phyloP scores from a whole-genome alignment of 768 basidiomycete genomes.

The Solioccasus polychromus region DNA sequence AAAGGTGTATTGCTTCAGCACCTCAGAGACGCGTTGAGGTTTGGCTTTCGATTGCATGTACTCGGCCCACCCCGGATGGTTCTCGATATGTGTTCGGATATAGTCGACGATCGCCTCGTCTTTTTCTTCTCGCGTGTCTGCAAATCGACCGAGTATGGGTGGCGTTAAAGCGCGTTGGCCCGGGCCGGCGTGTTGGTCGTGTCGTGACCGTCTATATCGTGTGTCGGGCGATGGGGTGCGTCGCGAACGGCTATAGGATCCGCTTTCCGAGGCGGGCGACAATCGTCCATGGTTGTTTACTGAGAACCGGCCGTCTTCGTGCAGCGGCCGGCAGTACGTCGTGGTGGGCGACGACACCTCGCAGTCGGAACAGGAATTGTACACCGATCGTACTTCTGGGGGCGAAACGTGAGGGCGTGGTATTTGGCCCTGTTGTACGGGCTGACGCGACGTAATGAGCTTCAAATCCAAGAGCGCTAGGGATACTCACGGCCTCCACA shows the following conservation, averaged over 20 bases:
- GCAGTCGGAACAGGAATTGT: conserved; percentile 22
- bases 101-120: conserved; percentile 42
- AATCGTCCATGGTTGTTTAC: conserved; percentile 18
- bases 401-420: conserved; percentile 20
- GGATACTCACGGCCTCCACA: conserved; percentile 53
- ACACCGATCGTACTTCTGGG: conserved; percentile 5
- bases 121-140: conserved; percentile 37
- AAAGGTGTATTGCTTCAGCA: conserved; percentile 50
- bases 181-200: neutral
- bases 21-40: conserved; percentile 39
- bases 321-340: conserved; percentile 6
- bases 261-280: conserved; percentile 16
- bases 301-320: conserved; percentile 29
- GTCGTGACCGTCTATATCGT: conserved; percentile 1
- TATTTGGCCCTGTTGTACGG: conserved; percentile 23
- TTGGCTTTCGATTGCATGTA: conserved; percentile 45
- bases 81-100: conserved; percentile 42
- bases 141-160: conserved; percentile 24
- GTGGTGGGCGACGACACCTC: conserved; percentile 5
- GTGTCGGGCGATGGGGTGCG: conserved; percentile 3
- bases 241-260: conserved; percentile 18
- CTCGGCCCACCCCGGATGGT: conserved; percentile 42
- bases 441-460: conserved; percentile 21
- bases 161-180: conserved; percentile 18
- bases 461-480: neutral